A percentile compares a stretch with the other conserved stretches of the same genome.
Conservation (phyloP, 2,329 filamentous ascomycete species). For the Fonsecaea monophora region DNA sequence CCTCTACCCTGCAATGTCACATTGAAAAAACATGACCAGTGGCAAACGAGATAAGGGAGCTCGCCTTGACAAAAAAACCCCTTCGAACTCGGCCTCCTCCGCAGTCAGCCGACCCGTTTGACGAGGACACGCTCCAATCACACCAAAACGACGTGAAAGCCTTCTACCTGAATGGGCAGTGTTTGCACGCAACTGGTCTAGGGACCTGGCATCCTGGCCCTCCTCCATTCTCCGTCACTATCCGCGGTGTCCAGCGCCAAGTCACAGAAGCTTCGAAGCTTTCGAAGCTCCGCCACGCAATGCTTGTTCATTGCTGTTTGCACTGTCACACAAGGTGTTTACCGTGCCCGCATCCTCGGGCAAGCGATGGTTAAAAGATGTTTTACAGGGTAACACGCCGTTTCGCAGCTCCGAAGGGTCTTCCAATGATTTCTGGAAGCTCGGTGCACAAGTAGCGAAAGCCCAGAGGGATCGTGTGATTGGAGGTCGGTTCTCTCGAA, state of each 20-base stretch:
- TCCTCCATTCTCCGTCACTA: background rate
- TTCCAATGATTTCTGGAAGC: constrained; percentile 3
- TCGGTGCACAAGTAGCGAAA: background rate
- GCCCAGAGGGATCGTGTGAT: background rate
- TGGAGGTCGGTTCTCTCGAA: background rate
- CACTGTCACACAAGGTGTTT: background rate
- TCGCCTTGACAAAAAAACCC: background rate
- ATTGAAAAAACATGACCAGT: constrained; percentile 1
- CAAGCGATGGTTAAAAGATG: background rate
- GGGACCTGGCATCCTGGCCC: background rate
- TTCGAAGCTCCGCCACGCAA: constrained; percentile 21
- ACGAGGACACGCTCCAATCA: background rate
- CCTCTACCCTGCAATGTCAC: constrained; percentile 16
- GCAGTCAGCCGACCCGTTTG: background rate
- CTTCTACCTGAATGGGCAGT: background rate
- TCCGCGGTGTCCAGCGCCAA: constrained; percentile 1
- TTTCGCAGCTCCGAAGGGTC: background rate
- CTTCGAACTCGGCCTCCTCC: constrained; percentile 7
- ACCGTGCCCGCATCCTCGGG: background rate
- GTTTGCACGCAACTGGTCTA: background rate
- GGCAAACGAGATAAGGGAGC: constrained; percentile 15
- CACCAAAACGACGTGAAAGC: background rate
- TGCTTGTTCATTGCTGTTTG: constrained; percentile 15
- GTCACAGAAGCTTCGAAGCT: constrained; percentile 5
- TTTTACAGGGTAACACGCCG: background rate